Conservation (phyloP, 2,329 filamentous ascomycete species). For the Fulvia fulva region DNA sequence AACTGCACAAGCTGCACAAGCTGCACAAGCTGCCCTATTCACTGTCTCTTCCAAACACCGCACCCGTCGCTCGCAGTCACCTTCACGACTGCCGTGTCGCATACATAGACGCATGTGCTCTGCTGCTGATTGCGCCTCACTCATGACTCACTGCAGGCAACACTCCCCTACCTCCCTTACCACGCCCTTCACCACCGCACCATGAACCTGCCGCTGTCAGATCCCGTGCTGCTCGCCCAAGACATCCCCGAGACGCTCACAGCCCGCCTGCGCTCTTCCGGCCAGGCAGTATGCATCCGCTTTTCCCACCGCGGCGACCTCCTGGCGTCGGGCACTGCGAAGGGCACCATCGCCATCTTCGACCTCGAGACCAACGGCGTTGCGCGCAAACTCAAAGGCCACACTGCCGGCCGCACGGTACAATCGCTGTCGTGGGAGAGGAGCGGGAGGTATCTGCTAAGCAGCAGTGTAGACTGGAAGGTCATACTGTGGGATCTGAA, state of each 20-base stretch:
- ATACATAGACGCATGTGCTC: not conserved
- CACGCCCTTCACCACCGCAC: not conserved
- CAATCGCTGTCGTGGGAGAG: slow-evolving; percentile 94
- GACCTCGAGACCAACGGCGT: slow-evolving; percentile 97
- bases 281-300: slow-evolving; percentile 64
- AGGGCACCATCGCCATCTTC: slow-evolving; percentile 93
- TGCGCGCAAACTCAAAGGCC: slow-evolving; percentile 86
- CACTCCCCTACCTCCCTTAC: not conserved
- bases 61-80: not conserved
- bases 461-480: slow-evolving; percentile 93
- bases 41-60: not conserved
- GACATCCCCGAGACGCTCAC: slow-evolving; percentile 90
- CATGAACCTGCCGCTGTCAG: slow-evolving; percentile 70
- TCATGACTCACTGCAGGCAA: slow-evolving; percentile 12
- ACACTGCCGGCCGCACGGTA: slow-evolving; percentile 73
- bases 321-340: slow-evolving; percentile 82
- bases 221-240: slow-evolving; percentile 67
- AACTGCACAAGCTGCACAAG: no score
- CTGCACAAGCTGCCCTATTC: not conserved
- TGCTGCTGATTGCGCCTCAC: not conserved
- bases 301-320: slow-evolving; percentile 96
- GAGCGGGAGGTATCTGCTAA: slow-evolving; percentile 85
- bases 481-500: slow-evolving; percentile 91
- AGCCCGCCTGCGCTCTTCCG: slow-evolving; percentile 70
- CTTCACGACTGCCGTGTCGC: not conserved